phyloP scores from a whole-genome alignment of 768 basidiomycete genomes.

The Mycena indigotica region DNA sequence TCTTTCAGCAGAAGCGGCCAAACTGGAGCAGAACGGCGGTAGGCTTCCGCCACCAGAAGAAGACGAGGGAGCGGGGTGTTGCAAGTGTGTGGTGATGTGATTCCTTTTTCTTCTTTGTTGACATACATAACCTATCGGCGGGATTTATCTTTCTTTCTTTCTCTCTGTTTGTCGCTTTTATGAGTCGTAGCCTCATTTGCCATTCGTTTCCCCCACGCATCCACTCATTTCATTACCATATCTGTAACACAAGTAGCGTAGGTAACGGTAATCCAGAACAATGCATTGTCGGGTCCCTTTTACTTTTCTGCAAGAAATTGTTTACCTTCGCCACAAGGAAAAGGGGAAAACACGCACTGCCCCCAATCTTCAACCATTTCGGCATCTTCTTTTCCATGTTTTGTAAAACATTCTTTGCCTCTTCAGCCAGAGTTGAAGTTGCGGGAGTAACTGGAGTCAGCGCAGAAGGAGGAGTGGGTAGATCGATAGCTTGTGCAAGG shows the following conservation, averaged over 20 bases:
- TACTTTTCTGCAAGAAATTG: too few relatives aligned
- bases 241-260: background rate
- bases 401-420: slow-evolving; percentile 8
- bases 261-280: background rate
- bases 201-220: background rate
- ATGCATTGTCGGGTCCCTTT: background rate
- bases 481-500: slow-evolving; percentile 60
- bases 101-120: slow-evolving; percentile 4
- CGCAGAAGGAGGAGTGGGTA: slow-evolving; percentile 57
- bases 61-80: slow-evolving; percentile 61
- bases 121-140: too few relatives aligned
- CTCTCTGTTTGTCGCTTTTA: background rate
- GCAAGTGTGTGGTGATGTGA: slow-evolving; percentile 88
- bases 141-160: background rate
- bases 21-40: slow-evolving; percentile 29
- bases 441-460: slow-evolving; percentile 11
- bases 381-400: slow-evolving; percentile 61
- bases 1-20: slow-evolving; percentile 27
- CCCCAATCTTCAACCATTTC: slow-evolving; percentile 80
- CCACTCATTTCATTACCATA: background rate
- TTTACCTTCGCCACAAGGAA: too few relatives aligned
- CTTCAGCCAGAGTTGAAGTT: slow-evolving; percentile 15
- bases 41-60: slow-evolving; percentile 48
- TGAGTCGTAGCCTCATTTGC: background rate
- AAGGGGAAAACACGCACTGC: slow-evolving; percentile 21